A percentile compares a stretch with the other conserved stretches of the same genome.
phyloP scores from a whole-genome alignment of 2,329 filamentous ascomycete genomes.

The Harringtonia lauricola region DNA sequence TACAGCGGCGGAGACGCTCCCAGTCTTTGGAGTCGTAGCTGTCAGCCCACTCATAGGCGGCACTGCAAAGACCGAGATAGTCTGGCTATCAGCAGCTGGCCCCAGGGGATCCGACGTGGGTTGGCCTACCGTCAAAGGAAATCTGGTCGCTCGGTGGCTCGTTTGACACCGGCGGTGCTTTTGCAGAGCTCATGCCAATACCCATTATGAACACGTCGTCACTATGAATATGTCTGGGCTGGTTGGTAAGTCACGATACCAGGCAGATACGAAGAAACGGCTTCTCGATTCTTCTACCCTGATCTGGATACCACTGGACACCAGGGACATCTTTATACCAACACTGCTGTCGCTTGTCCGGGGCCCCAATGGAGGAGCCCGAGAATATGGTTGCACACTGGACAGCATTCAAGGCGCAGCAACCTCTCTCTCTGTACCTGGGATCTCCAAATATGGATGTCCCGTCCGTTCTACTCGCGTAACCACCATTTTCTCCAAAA shows the following conservation, averaged over 20 bases:
- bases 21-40: slow-evolving; percentile 58
- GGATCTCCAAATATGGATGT: too few species aligned
- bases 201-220: slow-evolving; percentile 6
- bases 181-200: slow-evolving; percentile 5
- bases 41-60: slow-evolving; percentile 52
- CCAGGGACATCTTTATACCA: too few species aligned
- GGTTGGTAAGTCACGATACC: too few species aligned
- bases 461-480: too few species aligned
- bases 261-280: background rate
- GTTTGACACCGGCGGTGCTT: background rate
- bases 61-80: slow-evolving; percentile 35
- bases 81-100: slow-evolving; percentile 20
- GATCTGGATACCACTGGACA: too few species aligned
- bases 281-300: too few species aligned
- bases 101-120: background rate
- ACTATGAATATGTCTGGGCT: background rate
- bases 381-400: too few species aligned
- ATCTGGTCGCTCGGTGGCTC: slow-evolving; percentile 2
- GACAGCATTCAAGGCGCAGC: too few species aligned
- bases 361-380: too few species aligned
- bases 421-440: too few species aligned
- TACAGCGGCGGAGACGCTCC: slow-evolving; percentile 45
- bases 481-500: too few species aligned
- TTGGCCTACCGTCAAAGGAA: slow-evolving; percentile 9
- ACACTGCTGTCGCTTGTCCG: too few species aligned